Evolutionary conservation across 768 basidiomycete species (phyloP).

Genomic region (Tricholoma matsutake): DNA sequence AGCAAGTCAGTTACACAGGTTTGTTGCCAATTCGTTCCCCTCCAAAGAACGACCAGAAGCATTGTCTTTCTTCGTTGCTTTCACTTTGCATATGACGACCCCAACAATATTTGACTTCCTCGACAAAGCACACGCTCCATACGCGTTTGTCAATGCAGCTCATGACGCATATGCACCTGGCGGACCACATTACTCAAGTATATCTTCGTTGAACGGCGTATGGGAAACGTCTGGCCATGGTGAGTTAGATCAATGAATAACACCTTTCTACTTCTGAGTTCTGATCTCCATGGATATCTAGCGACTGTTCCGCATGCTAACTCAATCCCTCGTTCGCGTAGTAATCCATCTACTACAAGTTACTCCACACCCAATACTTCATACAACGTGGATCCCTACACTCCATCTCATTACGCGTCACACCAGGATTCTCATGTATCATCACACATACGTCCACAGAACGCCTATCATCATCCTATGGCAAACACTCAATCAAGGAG

Average conservation of each 20-base stretch:
- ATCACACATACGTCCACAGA: conserved; percentile 6
- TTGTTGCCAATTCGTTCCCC: neutral
- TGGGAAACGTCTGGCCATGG: neutral
- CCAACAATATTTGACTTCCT: conserved; percentile 6
- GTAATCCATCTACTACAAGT: neutral
- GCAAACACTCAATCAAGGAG: conserved; percentile 5
- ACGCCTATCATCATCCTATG: conserved; percentile 6
- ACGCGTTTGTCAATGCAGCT: conserved; percentile 5
- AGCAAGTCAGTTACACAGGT: conserved; percentile 7
- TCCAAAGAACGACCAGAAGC: conserved; percentile 1
- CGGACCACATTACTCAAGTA: conserved; percentile 6
- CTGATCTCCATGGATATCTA: neutral
- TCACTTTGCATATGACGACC: neutral
- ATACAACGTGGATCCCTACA: conserved; percentile 1
- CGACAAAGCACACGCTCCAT: conserved; percentile 14
- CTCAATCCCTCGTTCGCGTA: conserved; percentile 9
- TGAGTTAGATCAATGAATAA: neutral
- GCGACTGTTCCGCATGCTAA: neutral
- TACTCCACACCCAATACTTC: conserved; percentile 2
- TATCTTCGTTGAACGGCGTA: neutral
- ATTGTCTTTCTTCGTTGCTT: neutral
- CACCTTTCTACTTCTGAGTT: neutral
- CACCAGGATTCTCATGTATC: conserved; percentile 2
- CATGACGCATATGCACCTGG: conserved; percentile 14
- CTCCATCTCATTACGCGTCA: conserved; percentile 7